Evolutionary conservation across 805 yeast species (phyloP), one percentile per base, ranked within the genome.

Genomic region (Metschnikowia sp.): DNA sequence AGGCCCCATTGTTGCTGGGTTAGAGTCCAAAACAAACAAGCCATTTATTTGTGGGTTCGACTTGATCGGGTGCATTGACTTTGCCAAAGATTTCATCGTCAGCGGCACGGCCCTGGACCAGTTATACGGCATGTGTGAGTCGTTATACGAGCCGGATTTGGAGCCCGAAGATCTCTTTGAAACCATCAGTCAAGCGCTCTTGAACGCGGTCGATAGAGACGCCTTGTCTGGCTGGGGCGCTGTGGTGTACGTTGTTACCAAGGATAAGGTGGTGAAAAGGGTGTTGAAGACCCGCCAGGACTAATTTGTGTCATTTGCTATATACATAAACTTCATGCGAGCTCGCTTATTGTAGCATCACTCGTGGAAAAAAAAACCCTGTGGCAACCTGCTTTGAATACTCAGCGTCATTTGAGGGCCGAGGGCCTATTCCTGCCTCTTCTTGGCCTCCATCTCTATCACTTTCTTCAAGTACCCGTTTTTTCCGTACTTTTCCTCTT

Each of bases 211-310:
- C 33, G 99, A 94, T 69, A 86, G 99, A 76, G 99, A 94, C 69
- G 96, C 97, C 6, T 76, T 94, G 49, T 84, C 96, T 30, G 99
- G 99, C 56, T 94, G 97, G 97, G 99, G 99, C 61, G 97, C 96
- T 8, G 86, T 88, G 13, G 98, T 94, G 22, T 92, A 92, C 69
- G 74, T 94, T 46, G 81, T 94, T 44, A 88, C 96, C 40, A 90
- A 90, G 70, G 98, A 92, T 64, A 87, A 88, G 68, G 96, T 94
- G 48, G 79, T 83, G 45, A 90, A 85, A 73, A 82, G 95, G 62
- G 82, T 86, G 59, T 80, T 94, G 70, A 91, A 85, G 74, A 89
- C 97, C 48, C 86, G 99, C 69, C 98, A 92, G 75, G 99, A 94
- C 78, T 94, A 78, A 68, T 4, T 8, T 34, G 8, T 35, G n/a